These are phyloP conservation scores for Alternaria infectoria DNA, from an alignment of 2,329 filamentous ascomycete species.

Conservation along the genomic window DNA sequence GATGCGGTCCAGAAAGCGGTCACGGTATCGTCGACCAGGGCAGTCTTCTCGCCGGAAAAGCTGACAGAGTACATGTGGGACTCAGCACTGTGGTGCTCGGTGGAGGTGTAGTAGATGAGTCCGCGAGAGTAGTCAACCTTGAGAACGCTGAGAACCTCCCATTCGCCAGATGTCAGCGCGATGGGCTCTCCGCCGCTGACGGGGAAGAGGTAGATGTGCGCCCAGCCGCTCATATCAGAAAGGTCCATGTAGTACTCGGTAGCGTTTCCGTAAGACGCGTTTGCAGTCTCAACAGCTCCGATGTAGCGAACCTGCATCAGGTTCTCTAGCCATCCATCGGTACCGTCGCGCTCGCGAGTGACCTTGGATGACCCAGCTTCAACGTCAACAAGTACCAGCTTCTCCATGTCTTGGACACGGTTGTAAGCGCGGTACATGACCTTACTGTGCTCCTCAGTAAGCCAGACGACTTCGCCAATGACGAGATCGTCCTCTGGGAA, in stretches of 20 bases:
- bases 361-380: slow-evolving; percentile 54
- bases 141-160: slow-evolving; percentile 67
- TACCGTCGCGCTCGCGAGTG: slow-evolving; percentile 64
- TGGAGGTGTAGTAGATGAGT: slow-evolving; percentile 70
- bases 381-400: slow-evolving; percentile 66
- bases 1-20: slow-evolving; percentile 68
- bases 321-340: slow-evolving; percentile 68
- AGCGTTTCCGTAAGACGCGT: slow-evolving; percentile 45
- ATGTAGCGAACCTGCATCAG: slow-evolving; percentile 63
- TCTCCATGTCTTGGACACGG: slow-evolving; percentile 70
- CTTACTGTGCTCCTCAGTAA: slow-evolving; percentile 66
- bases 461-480: slow-evolving; percentile 72
- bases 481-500: slow-evolving; percentile 68
- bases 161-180: slow-evolving; percentile 68
- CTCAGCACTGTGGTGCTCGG: slow-evolving; percentile 70
- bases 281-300: slow-evolving; percentile 48
- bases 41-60: slow-evolving; percentile 61
- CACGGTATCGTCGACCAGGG: slow-evolving; percentile 67
- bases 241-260: slow-evolving; percentile 68
- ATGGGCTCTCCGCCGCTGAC: slow-evolving; percentile 62
- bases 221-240: slow-evolving; percentile 70
- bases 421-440: slow-evolving; percentile 72
- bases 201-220: slow-evolving; percentile 69
- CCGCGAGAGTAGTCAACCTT: slow-evolving; percentile 64
- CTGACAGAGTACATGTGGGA: slow-evolving; percentile 72